These are phyloP conservation scores for Clitopilus passeckerianus DNA, from an alignment of 768 basidiomycete species.

Conservation along the genomic window DNA sequence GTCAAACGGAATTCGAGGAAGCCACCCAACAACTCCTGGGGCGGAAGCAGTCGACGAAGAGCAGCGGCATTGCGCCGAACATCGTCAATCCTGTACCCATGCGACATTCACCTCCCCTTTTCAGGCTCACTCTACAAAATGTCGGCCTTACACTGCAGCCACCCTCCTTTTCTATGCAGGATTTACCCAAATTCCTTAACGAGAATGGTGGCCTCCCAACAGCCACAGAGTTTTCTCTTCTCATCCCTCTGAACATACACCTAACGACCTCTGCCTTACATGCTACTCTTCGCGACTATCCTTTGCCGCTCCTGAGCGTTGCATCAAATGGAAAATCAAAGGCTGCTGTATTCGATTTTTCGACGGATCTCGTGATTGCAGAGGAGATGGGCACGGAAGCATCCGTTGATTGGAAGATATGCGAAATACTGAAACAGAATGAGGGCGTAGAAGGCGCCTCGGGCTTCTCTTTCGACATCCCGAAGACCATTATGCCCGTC, in stretches of 20 bases:
- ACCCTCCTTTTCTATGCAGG: conserved; percentile 53
- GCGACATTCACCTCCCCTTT: conserved; percentile 53
- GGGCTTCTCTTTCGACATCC: conserved; percentile 57
- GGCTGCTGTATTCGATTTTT: conserved; percentile 53
- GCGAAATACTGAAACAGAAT: conserved; percentile 53
- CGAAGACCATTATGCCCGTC: conserved; percentile 93
- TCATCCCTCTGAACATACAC: conserved; percentile 78
- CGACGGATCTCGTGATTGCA: conserved; percentile 76
- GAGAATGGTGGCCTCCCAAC: conserved; percentile 69
- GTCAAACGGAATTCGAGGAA: conserved; percentile 46
- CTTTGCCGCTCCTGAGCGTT: conserved; percentile 77
- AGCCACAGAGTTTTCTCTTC: conserved; percentile 69
- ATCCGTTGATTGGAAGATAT: conserved; percentile 71
- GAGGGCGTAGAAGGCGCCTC: conserved; percentile 46
- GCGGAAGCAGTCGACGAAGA: conserved; percentile 22
- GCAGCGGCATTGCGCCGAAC: conserved; percentile 31
- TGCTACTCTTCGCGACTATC: conserved; percentile 79
- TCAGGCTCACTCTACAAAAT: conserved; percentile 59
- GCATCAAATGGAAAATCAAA: conserved; percentile 38
- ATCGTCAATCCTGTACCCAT: conserved; percentile 34
- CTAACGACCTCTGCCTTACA: conserved; percentile 60
- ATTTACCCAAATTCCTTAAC: conserved; percentile 59
- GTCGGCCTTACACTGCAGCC: conserved; percentile 50
- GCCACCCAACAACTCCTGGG: conserved; percentile 38
- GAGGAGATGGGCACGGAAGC: conserved; percentile 75